Conservation (phyloP, 2,329 filamentous ascomycete genomes). For the Hypoxylon sp. region DNA sequence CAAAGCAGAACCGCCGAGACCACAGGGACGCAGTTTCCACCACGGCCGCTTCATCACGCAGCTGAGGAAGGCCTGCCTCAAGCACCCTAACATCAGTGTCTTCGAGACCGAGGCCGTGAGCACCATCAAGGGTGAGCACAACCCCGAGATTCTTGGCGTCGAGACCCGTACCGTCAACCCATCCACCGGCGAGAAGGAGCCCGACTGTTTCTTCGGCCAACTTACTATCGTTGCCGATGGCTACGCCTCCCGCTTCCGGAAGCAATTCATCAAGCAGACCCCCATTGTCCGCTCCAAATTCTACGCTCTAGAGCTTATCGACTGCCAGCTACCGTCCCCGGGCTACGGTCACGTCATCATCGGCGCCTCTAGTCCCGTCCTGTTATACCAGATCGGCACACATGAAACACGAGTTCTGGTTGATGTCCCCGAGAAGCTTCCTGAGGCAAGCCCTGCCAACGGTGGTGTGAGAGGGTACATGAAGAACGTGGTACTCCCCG, state of each 20-base stretch:
- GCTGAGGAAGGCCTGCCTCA: conserved; percentile 80
- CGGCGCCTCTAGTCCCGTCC: conserved; percentile 79
- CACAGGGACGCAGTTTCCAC: conserved; percentile 88
- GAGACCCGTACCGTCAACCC: conserved; percentile 76
- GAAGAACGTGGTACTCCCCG: conserved; percentile 81
- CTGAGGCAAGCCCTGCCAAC: conserved; percentile 78
- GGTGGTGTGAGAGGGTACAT: conserved; percentile 92
- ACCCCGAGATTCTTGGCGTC: conserved; percentile 84
- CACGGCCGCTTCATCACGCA: conserved; percentile 93
- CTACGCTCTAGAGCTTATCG: conserved; percentile 92
- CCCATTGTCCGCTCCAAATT: conserved; percentile 88
- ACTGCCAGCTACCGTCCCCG: conserved; percentile 81
- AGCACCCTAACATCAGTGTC: conserved; percentile 86
- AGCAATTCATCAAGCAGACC: conserved; percentile 76
- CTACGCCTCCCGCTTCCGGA: conserved; percentile 92
- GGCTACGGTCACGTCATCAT: conserved; percentile 91
- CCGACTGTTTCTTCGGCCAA: conserved; percentile 87
- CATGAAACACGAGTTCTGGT: conserved; percentile 93
- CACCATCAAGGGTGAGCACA: conserved; percentile 78
- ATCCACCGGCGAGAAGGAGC: conserved; percentile 67
- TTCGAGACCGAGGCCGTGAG: conserved; percentile 89
- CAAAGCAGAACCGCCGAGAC: conserved; percentile 58
- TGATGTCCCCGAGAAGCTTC: conserved; percentile 84
- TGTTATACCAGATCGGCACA: conserved; percentile 97
- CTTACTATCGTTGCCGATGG: conserved; percentile 93